Evolutionary conservation across 1,284 basidiomycete genomes (phyloP).

Genomic region (Ustilago loliicola): DNA sequence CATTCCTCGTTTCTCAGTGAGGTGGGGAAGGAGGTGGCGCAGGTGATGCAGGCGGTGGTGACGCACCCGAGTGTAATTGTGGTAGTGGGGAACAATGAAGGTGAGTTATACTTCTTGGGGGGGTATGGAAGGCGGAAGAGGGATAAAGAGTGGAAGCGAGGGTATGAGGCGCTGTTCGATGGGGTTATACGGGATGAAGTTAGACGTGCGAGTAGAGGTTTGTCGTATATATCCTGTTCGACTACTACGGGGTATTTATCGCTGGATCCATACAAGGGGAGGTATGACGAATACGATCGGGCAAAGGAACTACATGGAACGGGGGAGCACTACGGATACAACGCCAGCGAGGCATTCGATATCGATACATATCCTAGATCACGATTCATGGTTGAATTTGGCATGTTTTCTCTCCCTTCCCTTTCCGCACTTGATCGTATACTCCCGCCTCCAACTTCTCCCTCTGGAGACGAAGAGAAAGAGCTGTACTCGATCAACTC

Average conservation of each 20-base stretch:
- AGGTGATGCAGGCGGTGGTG: conserved; percentile 76
- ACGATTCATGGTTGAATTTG: conserved; percentile 78
- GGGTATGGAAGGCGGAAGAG: conserved; percentile 19
- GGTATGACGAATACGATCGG: conserved; percentile 74
- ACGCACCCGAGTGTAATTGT: conserved; percentile 73
- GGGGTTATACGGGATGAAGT: conserved; percentile 75
- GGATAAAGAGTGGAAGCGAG: conserved; percentile 30
- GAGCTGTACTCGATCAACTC: conserved; percentile 77
- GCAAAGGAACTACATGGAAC: conserved; percentile 75
- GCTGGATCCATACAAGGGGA: conserved; percentile 75
- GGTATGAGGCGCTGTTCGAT: conserved; percentile 68
- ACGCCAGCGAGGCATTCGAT: conserved; percentile 75
- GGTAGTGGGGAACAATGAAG: conserved; percentile 58
- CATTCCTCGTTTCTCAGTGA: conserved; percentile 74
- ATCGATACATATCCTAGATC: conserved; percentile 75
- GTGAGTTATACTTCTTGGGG: conserved; percentile 48
- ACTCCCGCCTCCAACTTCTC: conserved; percentile 70
- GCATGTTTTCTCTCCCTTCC: conserved; percentile 78
- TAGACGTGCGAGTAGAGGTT: conserved; percentile 74
- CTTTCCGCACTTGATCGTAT: conserved; percentile 78
- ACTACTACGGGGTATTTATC: conserved; percentile 75
- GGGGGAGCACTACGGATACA: conserved; percentile 73
- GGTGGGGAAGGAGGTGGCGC: conserved; percentile 75
- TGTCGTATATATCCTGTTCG: conserved; percentile 78
- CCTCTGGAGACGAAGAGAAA: conserved; percentile 45